Evolutionary conservation across 2,329 filamentous ascomycete genomes (phyloP), one percentile per base, ranked within the genome.

Genomic region (Fusarium tricinctum): DNA sequence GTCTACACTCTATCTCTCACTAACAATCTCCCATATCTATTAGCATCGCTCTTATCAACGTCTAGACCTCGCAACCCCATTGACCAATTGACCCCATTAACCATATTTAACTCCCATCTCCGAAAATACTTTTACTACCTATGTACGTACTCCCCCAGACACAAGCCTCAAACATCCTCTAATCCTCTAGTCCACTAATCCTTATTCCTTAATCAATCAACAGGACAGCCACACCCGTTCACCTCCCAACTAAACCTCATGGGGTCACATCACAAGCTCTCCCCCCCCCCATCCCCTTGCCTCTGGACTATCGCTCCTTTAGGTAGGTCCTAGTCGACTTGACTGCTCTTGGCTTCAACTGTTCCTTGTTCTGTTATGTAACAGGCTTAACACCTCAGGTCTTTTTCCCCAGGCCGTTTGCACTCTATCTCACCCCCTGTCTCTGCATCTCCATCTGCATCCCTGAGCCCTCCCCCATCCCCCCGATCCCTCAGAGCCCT

Each of bases 341-440:
- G 33, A 9, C 33, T 35, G 35, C 35, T 38, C 35, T 38, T 33
- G 30, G 35, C 35, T n/a, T 8, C 8, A 6, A 10, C n/a, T 38
- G 17, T 38, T 15, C 33, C 17, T n/a, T 53, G 14, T 57, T 44
- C 39, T 39, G 59, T 63, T 56, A 63, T 42, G 47, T 62, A 62
- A 62, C 40, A 62, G 13, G 13, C 30, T 38, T 42, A 45, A 35
- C 19, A 23, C 23, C 7, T 23, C 23, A 23, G 43, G 26, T 13
- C 22, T 38, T 23, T 22, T 38, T 32, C 56, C 50, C 56, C 40
- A 63, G 47, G 45, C 32, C 49, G 28, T 19, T 17, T 19, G 48
- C 26, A 50, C 35, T 50, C 38, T 53, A 43, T 45, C 22, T 38
- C 50, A 22, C 30, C 50, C 26, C 35, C 26, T 22, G 33, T 49